Conservation (phyloP, 306 rosid species). For the Castanea sativa region DNA sequence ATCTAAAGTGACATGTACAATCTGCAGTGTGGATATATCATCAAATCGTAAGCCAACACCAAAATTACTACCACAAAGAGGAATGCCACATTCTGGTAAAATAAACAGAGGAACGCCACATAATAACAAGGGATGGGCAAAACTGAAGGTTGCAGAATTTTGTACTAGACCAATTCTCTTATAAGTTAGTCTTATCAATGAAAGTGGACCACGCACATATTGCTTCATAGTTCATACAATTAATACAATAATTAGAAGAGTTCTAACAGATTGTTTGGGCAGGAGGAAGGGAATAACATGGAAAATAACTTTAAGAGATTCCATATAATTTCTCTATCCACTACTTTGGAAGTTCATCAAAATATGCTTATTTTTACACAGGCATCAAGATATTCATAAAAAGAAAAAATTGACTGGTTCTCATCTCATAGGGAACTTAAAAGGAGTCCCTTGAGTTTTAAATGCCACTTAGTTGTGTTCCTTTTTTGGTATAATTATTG, state of each 20-base stretch:
- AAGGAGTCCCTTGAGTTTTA: not conserved
- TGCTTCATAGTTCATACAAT: not conserved
- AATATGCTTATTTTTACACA: not conserved
- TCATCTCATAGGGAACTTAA: not conserved
- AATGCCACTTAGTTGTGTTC: not conserved
- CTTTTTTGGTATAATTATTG: not conserved
- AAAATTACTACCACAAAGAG: not conserved
- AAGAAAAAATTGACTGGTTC: not conserved
- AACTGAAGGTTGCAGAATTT: not conserved
- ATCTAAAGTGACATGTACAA: constrained; percentile 68
- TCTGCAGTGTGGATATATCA: constrained; percentile 42
- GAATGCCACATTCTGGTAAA: not conserved
- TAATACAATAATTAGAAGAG: not conserved
- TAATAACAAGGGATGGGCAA: not conserved
- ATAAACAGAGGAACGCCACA: not conserved
- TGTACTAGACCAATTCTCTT: not conserved
- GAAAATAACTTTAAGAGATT: not conserved
- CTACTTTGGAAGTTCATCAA: not conserved
- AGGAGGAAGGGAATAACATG: no score
- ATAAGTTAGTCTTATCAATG: not conserved
- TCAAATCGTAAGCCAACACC: constrained; percentile 11
- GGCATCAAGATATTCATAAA: not conserved
- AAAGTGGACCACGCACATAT: not conserved
- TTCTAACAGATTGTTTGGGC: not conserved
- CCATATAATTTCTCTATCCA: not conserved